Evolutionary conservation across 2,329 filamentous ascomycete genomes (phyloP).

Genomic region (Keithomyces neogunnii): DNA sequence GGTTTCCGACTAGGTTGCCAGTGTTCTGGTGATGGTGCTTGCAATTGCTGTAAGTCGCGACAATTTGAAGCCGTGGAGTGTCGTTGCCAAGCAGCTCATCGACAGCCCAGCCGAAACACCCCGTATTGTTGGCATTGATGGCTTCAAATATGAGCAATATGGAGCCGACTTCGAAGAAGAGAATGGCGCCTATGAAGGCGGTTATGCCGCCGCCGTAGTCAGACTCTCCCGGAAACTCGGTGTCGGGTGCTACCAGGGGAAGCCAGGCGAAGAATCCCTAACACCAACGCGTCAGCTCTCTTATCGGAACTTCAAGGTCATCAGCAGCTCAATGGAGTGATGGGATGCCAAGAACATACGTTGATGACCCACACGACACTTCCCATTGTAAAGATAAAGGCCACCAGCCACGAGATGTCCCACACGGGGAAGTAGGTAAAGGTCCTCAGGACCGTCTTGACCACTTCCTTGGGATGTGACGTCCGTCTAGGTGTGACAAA

Average conservation of each 20-base stretch:
- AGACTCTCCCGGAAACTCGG: conserved; percentile 45
- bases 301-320: neutral
- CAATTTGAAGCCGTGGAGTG: conserved; percentile 2
- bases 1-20: conserved; percentile 11
- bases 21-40: conserved; percentile 19
- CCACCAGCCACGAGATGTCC: conserved; percentile 35
- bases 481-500: conserved; percentile 12
- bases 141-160: conserved; percentile 58
- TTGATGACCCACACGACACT: conserved; percentile 7
- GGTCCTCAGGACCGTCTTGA: conserved; percentile 26
- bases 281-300: conserved; percentile 30
- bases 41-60: conserved; percentile 11
- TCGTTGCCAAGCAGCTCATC: conserved; percentile 33
- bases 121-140: conserved; percentile 55
- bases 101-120: conserved; percentile 63
- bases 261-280: conserved; percentile 58
- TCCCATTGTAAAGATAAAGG: conserved; percentile 31
- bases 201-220: conserved; percentile 50
- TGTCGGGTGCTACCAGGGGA: conserved; percentile 43
- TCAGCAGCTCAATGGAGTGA: neutral
- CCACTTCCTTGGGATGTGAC: conserved; percentile 15
- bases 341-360: conserved; percentile 30
- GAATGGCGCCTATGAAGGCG: conserved; percentile 57
- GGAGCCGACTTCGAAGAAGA: conserved; percentile 54
- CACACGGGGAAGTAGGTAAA: conserved; percentile 27